Base-by-base conservation (phyloP, 1,284 basidiomycete species). In the Hemileia vastatrix region DNA sequence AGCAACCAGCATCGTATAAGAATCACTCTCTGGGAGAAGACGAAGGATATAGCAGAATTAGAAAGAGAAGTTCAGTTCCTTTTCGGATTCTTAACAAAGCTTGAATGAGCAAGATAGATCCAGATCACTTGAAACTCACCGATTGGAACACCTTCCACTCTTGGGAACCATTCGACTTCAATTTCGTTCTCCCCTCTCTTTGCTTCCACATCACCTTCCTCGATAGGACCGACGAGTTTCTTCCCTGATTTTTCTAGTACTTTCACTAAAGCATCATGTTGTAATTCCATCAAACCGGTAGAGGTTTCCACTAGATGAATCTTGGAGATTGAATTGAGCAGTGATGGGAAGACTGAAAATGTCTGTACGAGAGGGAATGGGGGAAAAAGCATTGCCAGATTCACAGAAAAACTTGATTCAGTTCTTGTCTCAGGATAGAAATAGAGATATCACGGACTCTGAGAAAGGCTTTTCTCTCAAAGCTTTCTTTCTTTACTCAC, bases 291-390 rank as follows among this genome's bases (percentile, higher is more conserved):
- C 80, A 95, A 81, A 2, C 83, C 74, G 2, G 76, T 72, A 67
- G 88, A 90, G 6, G 84, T 88, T 76, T 96, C 91, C 13, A 95
- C 83, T 6, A 95, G 81, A 70, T 87, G 83, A 0, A 94, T n/a
- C n/a, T n/a, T n/a, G n/a, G n/a, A 66, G 4, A 80, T 78, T 58
- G 86, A 79, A 45, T 82, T 79, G 2, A 79, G 79, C 9, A 85
- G 78, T 9, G 83, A 81, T 79, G 87, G 69, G 19, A 77, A 66
- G 11, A 71, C 66, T 19, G 66, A 69, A 36, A 77, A 67, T 6
- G 75, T 76, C 71, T 77, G 57, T 18, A 6, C 18, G 15, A 27
- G 44, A 51, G 40, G 19, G 15, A n/a, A 45, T 4, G 15, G 53
- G 36, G 57, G 63, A 49, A 6, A 11, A 53, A 48, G 31, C 47